Percentiles rank a stretch among this genome's conserved stretches.
Evolutionary conservation across 2,329 filamentous ascomycete genomes (phyloP).

Genomic region (Fusarium sp.): DNA sequence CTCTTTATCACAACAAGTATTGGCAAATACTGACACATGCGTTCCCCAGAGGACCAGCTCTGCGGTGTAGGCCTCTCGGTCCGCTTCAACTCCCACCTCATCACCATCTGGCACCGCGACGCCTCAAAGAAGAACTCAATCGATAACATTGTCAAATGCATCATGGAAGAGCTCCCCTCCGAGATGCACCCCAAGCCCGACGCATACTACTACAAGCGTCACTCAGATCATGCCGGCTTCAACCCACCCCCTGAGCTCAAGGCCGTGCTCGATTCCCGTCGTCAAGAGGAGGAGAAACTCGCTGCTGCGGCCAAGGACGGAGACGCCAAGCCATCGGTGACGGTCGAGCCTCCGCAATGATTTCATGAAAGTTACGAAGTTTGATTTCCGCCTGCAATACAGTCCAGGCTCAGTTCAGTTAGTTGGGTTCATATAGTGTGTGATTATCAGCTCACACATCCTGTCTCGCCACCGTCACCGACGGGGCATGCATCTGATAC

Average conservation of each 20-base stretch:
- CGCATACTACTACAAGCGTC: slow-evolving; percentile 88
- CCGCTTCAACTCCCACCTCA: slow-evolving; percentile 88
- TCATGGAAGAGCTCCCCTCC: slow-evolving; percentile 78
- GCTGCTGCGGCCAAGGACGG: slow-evolving; percentile 42
- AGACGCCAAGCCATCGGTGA: slow-evolving; percentile 47
- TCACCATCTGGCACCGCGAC: slow-evolving; percentile 95
- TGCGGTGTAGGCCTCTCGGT: slow-evolving; percentile 90
- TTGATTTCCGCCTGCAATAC: slow-evolving; percentile 24
- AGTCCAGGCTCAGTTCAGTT: slow-evolving; percentile 4
- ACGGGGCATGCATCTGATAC: slow-evolving; percentile 45
- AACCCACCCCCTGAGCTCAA: slow-evolving; percentile 72
- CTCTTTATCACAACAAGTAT: neutral
- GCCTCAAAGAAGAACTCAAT: slow-evolving; percentile 83
- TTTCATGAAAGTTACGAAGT: slow-evolving; percentile 35
- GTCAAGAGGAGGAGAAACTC: slow-evolving; percentile 58
- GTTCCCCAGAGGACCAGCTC: slow-evolving; percentile 78
- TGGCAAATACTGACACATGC: slow-evolving; percentile 23
- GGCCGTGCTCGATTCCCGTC: slow-evolving; percentile 69
- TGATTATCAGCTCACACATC: slow-evolving; percentile 27
- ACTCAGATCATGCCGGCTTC: slow-evolving; percentile 89
- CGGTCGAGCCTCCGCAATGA: slow-evolving; percentile 48
- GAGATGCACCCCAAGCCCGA: slow-evolving; percentile 79
- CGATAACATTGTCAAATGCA: slow-evolving; percentile 77
- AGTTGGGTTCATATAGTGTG: slow-evolving; percentile 27
- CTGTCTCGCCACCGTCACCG: slow-evolving; percentile 14